Evolutionary conservation across 2,329 filamentous ascomycete genomes (phyloP), one percentile per base, ranked within the genome.

Genomic region (Colletotrichum sp.): DNA sequence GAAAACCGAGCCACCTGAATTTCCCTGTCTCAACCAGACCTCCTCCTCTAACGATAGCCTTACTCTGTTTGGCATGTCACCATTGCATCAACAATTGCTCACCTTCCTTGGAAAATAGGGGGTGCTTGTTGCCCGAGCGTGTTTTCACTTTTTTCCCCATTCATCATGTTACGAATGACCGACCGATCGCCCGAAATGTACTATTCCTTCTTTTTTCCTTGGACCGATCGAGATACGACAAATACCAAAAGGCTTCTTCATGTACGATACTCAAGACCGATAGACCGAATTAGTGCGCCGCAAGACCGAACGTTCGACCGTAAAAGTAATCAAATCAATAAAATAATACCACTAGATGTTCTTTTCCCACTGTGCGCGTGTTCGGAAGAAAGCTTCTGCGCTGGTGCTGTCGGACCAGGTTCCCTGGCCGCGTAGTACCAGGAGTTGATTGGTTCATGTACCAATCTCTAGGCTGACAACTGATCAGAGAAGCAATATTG

Each of bases 261-360:
- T 75, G 69, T 75, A 75, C 63, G 63, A 75, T 75, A 72, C 21
- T n/a, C 21, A 13, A 64, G 32, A 70, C 43, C 26, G 18, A 75
- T 73, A 64, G 69, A 75, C 30, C n/a, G 38, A 61, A 43, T 15
- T 26, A 65, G 72, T 72, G 38, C 52, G 61, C 52, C 18, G 61
- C 36, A 32, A 66, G 60, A 48, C 48, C 60, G 48, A 48, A n/a
- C 34, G 28, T 13, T 5, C 48, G 28, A 48, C 15, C 34, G 28
- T 16, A 9, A 74, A 34, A 58, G 24, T 58, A 67, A 67, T 67
- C 43, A 16, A 58, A n/a, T 12, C 2, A 63, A 13, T 34, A 28
- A 64, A 64, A 64, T 30, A 61, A 61, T 30, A 16, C 24, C 21
- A 18, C 36, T 18, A 18, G 15, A 38, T 18, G 4, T 38, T 36